Evolutionary conservation across 768 basidiomycete species (phyloP), one percentile per base, ranked within the genome.

Genomic region (Mycena kentingensis): DNA sequence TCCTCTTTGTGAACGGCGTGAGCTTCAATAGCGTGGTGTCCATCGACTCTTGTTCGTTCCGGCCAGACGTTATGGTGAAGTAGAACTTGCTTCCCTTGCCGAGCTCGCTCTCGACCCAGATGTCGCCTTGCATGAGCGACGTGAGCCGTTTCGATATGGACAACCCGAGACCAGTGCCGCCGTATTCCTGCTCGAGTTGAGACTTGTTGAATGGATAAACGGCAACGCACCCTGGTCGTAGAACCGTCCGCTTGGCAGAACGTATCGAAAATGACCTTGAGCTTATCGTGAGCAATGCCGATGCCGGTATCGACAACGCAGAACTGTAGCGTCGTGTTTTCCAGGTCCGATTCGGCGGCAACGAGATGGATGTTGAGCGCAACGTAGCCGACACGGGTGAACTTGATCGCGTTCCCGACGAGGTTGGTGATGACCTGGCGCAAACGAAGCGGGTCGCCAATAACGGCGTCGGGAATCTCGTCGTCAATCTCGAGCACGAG

Each of bases 181-280:
- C 96, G 60, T 98, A 98, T 78, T 98, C 94, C 88, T 93, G 62
- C 11, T 44, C 38, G 32, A 18, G 55, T 31, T 44, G 44, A 38
- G 2, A 35, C 38, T 45, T 7, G 56, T 39, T 7, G n/a, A 28
- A n/a, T 3, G 21, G 27, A 31, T 31, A 31, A 45, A 42, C 46
- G 15, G 49, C 28, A 7, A 76, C 87, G 36, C 62, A 91, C 92
- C 65, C 96, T 73, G 5, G 95, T 98, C 4, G 97, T 98, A 7
- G 94, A 98, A 22, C 97, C 97, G 76, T 98, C 97, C 0, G 97
- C 97, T 67, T 98, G 97, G 60, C 92, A 93, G 73, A 99, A 99
- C 2, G 97, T 98, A 66, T 99, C 97, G 72, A 98, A 99, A 67
- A 98, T 98, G 64, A 98, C 77, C 65, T 95, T 96, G 60, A 98